Percentiles rank a stretch among this genome's conserved stretches.
These are phyloP conservation scores for Aspergillus nomiae DNA, from an alignment of 2,329 filamentous ascomycete genomes.

Conservation along the genomic window DNA sequence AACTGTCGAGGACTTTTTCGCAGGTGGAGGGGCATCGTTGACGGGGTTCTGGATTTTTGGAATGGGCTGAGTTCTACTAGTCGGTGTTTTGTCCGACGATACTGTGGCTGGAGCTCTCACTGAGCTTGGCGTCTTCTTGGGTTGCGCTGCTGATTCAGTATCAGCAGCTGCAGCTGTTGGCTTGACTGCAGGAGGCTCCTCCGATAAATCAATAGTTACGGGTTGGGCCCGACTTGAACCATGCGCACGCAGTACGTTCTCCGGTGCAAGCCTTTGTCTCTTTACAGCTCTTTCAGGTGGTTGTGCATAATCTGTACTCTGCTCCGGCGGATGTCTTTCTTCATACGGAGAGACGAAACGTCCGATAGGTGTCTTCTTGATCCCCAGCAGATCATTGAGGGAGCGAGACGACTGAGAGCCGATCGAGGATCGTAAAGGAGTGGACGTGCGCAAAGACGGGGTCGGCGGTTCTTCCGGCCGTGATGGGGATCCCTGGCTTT, in stretches of 20 bases:
- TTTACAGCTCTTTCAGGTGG: constrained; percentile 34
- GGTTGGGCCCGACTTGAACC: constrained; percentile 11
- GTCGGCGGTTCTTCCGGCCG: constrained; percentile 35
- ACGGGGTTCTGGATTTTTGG: background rate
- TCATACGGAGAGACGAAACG: constrained; percentile 72
- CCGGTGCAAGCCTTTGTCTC: constrained; percentile 29
- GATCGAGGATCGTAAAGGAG: constrained; percentile 25
- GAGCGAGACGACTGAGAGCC: constrained; percentile 55
- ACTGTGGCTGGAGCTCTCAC: background rate
- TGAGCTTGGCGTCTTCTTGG: background rate
- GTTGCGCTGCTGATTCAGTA: background rate
- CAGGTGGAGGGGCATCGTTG: background rate
- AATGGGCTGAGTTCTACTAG: background rate
- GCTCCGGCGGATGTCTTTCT: constrained; percentile 21
- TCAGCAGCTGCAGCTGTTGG: background rate
- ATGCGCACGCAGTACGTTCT: constrained; percentile 14
- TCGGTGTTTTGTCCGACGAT: background rate
- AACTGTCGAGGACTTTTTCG: background rate
- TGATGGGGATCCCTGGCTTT: constrained; percentile 37
- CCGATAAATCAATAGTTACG: constrained; percentile 28
- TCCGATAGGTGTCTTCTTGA: constrained; percentile 64
- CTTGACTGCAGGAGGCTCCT: constrained; percentile 3
- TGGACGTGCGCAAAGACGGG: constrained; percentile 46
- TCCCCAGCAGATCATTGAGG: constrained; percentile 66
- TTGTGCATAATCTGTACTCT: constrained; percentile 11